Base-by-base conservation (phyloP, 495 filamentous ascomycete genomes). In the Neurospora tetrasperma region DNA sequence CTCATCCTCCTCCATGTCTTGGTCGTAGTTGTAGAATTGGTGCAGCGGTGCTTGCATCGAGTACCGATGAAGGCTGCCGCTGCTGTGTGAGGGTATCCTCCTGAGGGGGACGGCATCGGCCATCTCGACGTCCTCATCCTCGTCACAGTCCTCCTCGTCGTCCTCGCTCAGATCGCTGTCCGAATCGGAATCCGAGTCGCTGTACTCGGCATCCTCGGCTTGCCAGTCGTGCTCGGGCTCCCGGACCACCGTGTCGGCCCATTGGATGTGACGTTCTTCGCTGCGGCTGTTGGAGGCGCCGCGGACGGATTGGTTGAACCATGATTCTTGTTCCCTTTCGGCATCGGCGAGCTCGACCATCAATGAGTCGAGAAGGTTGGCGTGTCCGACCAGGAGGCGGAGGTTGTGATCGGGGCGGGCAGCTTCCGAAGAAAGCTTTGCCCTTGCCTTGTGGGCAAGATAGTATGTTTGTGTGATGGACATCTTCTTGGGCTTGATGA, bases 401-500 rank as follows among this genome's bases (percentile, higher is more conserved):
- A 99, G 92, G 85, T 98, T 90, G 86, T 98, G 96, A 79, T 98
- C 96, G 76, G 91, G 86, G 74, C 90, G 90, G 83, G 90, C 89
- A 87, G 96, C 96, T 84, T 98, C 94, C 71, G 86, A 88, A 73
- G 93, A 92, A 78, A 99, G 94, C 93, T 99, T 98, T 80, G 90
- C 90, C 77, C 96, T 90, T 81, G 96, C 96, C 83, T 93, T 93
- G 87, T 96, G 93, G 79, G 96, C 96, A 77, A 98, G 90, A 86
- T 93, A 96, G 90, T 97, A 98, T 74, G 94, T 98, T 85, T 98
- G 93, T 5, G 96, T 94, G 83, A 98, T 90, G 80, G 90, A 94
- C 96, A 99, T 98, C 85, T 92, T 94, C 77, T 89, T 84, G 79
- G 68, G 79, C 78, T 82, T 79, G 71, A 74, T 75, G 48, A 80